Conservation (phyloP, 2,329 filamentous ascomycete species). For the Tolypocladium tundrense region DNA sequence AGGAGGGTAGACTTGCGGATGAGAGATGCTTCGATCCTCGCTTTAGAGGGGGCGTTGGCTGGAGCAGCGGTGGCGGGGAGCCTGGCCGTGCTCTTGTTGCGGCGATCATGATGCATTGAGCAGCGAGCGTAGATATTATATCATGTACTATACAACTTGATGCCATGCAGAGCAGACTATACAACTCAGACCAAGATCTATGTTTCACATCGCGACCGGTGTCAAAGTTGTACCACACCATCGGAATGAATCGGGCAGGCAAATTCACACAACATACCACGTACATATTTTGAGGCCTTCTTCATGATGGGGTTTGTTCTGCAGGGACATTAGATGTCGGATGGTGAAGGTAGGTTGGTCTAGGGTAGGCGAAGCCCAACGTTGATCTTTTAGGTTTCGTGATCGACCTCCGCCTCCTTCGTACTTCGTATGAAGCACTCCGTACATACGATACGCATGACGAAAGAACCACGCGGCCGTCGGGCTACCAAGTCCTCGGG, state of each 20-base stretch:
- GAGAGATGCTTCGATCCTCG: conserved; percentile 60
- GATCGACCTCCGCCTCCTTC: no score
- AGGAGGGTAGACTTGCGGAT: conserved; percentile 52
- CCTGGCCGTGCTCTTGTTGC: conserved; percentile 37
- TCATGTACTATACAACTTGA: not conserved
- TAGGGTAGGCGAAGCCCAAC: not conserved
- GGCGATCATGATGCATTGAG: conserved; percentile 16
- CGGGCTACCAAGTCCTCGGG: not conserved
- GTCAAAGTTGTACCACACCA: no score
- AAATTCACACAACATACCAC: no score
- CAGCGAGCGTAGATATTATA: not conserved
- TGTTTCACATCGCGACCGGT: no score
- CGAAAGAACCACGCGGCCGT: not conserved
- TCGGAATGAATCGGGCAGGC: no score
- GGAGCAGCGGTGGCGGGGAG: conserved; percentile 53
- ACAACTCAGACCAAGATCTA: not conserved
- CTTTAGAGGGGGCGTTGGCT: conserved; percentile 54
- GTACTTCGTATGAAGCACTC: no score
- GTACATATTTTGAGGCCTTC: no score
- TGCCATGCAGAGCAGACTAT: not conserved
- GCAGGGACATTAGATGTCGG: not conserved
- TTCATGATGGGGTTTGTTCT: no score
- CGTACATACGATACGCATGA: not conserved
- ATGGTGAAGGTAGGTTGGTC: not conserved
- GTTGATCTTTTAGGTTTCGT: no score